Evolutionary conservation across 1,284 basidiomycete species (phyloP).

Genomic region (Sporisorium scitamineum): DNA sequence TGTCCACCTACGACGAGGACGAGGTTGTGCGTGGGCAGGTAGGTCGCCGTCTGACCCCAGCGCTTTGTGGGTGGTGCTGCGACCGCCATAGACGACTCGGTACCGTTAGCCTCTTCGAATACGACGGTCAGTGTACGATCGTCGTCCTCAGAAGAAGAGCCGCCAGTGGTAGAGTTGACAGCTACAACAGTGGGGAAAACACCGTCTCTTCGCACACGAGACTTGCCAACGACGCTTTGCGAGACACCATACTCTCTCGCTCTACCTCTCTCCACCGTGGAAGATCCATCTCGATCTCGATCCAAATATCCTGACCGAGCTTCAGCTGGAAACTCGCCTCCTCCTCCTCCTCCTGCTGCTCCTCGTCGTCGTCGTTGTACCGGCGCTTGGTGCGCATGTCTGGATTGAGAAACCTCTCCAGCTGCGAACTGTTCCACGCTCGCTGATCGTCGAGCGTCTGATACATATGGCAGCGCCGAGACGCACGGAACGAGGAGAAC

Average conservation of each 20-base stretch:
- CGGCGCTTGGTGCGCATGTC: slow-evolving; percentile 5
- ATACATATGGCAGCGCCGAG: slow-evolving; percentile 27
- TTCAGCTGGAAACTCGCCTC: slow-evolving; percentile 8
- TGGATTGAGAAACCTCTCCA: slow-evolving; percentile 18
- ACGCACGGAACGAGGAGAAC: slow-evolving; percentile 42
- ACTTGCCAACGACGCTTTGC: slow-evolving; percentile 16
- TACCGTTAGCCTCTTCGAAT: slow-evolving; percentile 22
- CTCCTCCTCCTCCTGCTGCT: background rate
- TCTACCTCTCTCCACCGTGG: background rate
- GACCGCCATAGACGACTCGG: slow-evolving; percentile 16
- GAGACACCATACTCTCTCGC: background rate
- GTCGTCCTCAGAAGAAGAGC: background rate
- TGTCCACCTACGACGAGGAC: slow-evolving; percentile 66
- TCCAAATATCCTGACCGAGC: slow-evolving; percentile 38
- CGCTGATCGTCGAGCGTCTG: slow-evolving; percentile 21
- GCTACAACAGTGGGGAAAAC: slow-evolving; percentile 40
- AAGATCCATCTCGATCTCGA: slow-evolving; percentile 17
- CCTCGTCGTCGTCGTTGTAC: background rate
- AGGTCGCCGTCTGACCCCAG: slow-evolving; percentile 47
- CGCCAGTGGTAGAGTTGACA: slow-evolving; percentile 12
- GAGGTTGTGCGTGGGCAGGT: slow-evolving; percentile 30
- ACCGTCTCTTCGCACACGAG: slow-evolving; percentile 22
- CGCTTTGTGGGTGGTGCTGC: slow-evolving; percentile 19
- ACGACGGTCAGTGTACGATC: slow-evolving; percentile 32
- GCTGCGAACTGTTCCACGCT: slow-evolving; percentile 29